A percentile compares a stretch with the other conserved stretches of the same genome.
These are phyloP conservation scores for Colletotrichum sp. DNA, from an alignment of 2,329 filamentous ascomycete genomes.

Conservation along the genomic window DNA sequence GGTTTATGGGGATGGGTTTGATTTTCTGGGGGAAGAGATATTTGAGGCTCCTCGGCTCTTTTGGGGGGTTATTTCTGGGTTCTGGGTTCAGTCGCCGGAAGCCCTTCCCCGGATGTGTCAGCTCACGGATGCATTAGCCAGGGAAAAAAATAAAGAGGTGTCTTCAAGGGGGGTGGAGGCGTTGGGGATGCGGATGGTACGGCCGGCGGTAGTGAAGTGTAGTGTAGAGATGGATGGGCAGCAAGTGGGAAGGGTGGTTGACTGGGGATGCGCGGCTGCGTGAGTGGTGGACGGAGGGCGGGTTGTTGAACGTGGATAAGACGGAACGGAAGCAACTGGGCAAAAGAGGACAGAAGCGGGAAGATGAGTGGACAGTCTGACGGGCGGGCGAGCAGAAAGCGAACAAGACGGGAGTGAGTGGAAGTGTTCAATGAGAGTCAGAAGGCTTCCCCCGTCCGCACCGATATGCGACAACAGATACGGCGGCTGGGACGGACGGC, in stretches of 20 bases:
- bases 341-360: background rate
- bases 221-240: background rate
- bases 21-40: background rate
- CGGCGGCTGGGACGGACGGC: background rate
- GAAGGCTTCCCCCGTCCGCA: background rate
- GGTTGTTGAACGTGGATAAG: background rate
- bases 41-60: slow-evolving; percentile 9
- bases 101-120: slow-evolving; percentile 21
- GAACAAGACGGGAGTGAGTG: background rate
- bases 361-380: background rate
- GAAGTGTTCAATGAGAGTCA: background rate
- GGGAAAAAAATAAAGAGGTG: background rate
- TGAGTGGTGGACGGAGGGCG: background rate
- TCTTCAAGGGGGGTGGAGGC: slow-evolving; percentile 11
- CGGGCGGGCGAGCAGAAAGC: background rate
- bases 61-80: slow-evolving; percentile 13
- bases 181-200: slow-evolving; percentile 3
- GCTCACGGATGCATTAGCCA: slow-evolving; percentile 19
- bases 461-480: background rate
- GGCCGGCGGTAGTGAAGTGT: background rate
- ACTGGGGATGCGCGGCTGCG: background rate
- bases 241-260: background rate
- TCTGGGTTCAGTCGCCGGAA: slow-evolving; percentile 20
- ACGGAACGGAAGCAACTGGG: background rate
- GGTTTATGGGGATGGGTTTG: background rate